Base-by-base conservation (phyloP, 768 basidiomycete genomes). In the Trametes elegans region DNA sequence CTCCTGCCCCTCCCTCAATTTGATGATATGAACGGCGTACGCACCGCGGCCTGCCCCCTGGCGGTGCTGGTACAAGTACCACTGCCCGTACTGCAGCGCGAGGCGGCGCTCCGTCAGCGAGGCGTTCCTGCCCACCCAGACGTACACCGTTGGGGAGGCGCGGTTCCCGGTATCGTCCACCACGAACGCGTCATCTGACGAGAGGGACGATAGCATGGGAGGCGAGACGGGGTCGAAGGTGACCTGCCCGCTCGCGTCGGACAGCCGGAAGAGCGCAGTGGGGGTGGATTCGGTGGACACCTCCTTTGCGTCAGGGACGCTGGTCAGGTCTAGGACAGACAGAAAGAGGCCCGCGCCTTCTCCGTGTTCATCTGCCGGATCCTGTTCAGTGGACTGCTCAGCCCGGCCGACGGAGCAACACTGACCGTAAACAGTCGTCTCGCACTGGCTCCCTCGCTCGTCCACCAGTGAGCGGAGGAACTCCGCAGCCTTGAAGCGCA, bases 401-500 rank as follows among this genome's bases (percentile, higher is more conserved):
- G n/a, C n/a, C n/a, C n/a, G n/a, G n/a, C n/a, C n/a, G n/a, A 41
- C 9, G 9, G 24, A 13, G 28, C 7, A 26, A 43, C 5, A 67
- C 74, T 53, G 28, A 79, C 82, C 83, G 53, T 72, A 83, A 11
- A 83, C 81, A 11, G 70, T 71, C 10, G 79, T 65, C 23, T 80
- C 70, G 59, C 74, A 70, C 46, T 70, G 68, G 29, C 76, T 71
- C 45, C 73, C 65, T 21, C 80, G 70, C 8, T 71, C 71, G 44
- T 72, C 69, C 5, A 74, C 72, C 10, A 85, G 62, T 24, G 63
- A 71, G 60, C 73, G 75, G 3, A 76, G 79, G 68, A 85, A 85
- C 61, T 85, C 81, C 19, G 80, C 82, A 9, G 84, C 81, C 61
- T 78, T 81, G 69, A 80, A 85, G 31, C 76, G 75, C 60, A 85